Evolutionary conservation across 2,329 filamentous ascomycete species (phyloP).

Genomic region (Didymella exigua): DNA sequence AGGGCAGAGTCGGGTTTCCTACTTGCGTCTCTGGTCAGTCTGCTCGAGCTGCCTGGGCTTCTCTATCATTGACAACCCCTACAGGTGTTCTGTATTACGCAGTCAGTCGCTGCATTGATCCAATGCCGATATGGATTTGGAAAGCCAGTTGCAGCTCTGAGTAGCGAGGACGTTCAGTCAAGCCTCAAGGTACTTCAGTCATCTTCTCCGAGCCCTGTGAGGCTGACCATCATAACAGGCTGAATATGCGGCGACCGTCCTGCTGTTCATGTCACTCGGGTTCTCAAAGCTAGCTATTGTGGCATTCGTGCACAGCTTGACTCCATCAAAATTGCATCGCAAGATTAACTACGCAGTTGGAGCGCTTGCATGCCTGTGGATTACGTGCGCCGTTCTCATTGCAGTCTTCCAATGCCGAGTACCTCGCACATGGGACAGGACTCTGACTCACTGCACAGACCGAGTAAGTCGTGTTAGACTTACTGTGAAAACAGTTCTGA

Average conservation of each 20-base stretch:
- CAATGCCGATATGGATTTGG: slow-evolving; percentile 29
- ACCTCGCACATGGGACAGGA: slow-evolving; percentile 29
- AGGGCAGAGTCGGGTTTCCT: slow-evolving; percentile 23
- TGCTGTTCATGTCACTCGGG: slow-evolving; percentile 32
- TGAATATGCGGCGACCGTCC: slow-evolving; percentile 33
- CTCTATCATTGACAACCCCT: background rate
- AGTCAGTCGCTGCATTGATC: slow-evolving; percentile 25
- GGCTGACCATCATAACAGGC: slow-evolving; percentile 15
- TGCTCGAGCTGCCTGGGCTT: no score
- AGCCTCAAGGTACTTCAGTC: slow-evolving; percentile 15
- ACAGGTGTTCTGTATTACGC: slow-evolving; percentile 26
- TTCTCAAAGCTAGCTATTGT: slow-evolving; percentile 38
- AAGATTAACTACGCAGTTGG: slow-evolving; percentile 23
- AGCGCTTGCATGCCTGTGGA: slow-evolving; percentile 19
- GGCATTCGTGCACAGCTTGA: slow-evolving; percentile 31
- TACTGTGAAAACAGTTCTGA: background rate
- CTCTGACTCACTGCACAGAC: slow-evolving; percentile 19
- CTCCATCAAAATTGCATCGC: slow-evolving; percentile 23
- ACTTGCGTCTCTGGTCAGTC: slow-evolving; percentile 22
- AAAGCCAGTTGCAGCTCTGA: slow-evolving; percentile 24
- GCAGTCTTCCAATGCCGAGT: slow-evolving; percentile 23
- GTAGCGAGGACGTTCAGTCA: slow-evolving; percentile 15
- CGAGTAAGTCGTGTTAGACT: slow-evolving; percentile 15
- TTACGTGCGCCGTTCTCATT: slow-evolving; percentile 19
- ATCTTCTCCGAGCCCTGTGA: no score